Conservation (phyloP, 129 eudicot genomes). For the Flaveria trinervia region DNA sequence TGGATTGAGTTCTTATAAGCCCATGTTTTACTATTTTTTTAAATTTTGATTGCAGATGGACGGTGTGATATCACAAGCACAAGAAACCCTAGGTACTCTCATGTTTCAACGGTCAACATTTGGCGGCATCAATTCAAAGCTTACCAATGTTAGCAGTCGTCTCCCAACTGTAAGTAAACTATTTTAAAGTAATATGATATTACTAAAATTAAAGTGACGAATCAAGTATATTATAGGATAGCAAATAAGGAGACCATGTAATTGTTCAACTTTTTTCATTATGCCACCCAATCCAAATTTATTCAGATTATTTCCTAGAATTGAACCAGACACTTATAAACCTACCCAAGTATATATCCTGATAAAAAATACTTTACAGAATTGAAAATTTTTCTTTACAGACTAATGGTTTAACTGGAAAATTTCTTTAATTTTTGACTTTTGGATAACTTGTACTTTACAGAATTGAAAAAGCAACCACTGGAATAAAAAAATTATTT, state of each 20-base stretch:
- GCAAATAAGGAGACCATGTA: background rate
- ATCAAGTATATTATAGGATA: background rate
- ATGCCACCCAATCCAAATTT: background rate
- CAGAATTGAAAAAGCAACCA: background rate
- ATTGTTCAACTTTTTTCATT: background rate
- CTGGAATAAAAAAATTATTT: background rate
- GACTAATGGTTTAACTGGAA: too few relatives aligned
- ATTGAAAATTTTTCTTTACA: too few relatives aligned
- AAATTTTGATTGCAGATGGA: constrained; percentile 67
- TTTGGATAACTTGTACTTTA: background rate
- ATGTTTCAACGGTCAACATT: constrained; percentile 94
- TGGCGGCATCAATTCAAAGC: constrained; percentile 92
- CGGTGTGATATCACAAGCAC: constrained; percentile 92
- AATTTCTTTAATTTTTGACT: background rate
- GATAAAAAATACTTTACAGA: too few relatives aligned
- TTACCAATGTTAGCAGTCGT: constrained; percentile 95
- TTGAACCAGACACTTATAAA: background rate
- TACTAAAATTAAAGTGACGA: background rate
- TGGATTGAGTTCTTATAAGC: background rate
- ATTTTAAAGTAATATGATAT: background rate
- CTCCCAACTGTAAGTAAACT: constrained; percentile 81
- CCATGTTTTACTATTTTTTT: constrained; percentile 17
- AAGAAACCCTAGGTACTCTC: constrained; percentile 84
- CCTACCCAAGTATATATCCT: background rate
- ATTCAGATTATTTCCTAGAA: background rate